A percentile compares a stretch with the other conserved stretches of the same genome.
phyloP scores from a whole-genome alignment of 768 basidiomycete species.

The Hortiboletus campestris region DNA sequence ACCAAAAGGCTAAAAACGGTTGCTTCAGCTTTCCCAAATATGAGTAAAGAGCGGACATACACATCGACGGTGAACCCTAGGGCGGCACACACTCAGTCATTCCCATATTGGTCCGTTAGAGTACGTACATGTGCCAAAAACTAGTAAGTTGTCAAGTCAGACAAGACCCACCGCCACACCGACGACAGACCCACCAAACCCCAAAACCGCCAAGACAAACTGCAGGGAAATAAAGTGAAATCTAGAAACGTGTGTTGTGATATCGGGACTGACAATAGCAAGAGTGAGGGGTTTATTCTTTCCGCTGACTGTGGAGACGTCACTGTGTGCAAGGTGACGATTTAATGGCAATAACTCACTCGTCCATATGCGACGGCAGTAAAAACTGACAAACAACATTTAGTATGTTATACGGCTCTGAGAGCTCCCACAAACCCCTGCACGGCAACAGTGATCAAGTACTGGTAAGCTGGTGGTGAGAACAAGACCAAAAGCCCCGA shows the following conservation, averaged over 20 bases:
- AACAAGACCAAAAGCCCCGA: background rate
- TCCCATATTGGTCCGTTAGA: background rate
- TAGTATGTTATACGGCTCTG: background rate
- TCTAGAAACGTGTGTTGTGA: background rate
- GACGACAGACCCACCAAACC: background rate
- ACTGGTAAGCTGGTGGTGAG: slow-evolving; percentile 1
- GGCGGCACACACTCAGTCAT: background rate
- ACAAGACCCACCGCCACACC: no score
- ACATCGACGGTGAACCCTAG: background rate
- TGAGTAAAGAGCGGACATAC: background rate
- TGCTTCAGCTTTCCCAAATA: background rate
- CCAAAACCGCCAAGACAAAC: background rate
- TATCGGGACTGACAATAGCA: slow-evolving; percentile 4
- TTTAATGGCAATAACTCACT: slow-evolving; percentile 1
- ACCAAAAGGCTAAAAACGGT: background rate
- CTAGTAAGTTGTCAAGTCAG: slow-evolving; percentile 3
- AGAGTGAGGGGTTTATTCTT: slow-evolving; percentile 13
- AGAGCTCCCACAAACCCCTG: slow-evolving; percentile 8
- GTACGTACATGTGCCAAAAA: slow-evolving; percentile 10
- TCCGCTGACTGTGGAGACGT: slow-evolving; percentile 10
- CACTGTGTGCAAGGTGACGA: background rate
- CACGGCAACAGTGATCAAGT: background rate
- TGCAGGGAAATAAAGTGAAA: background rate
- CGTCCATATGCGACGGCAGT: slow-evolving; percentile 15
- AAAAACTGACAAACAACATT: slow-evolving; percentile 6